These are phyloP conservation scores for apple (Malus domestica) DNA, from an alignment of 306 rosid genomes.

Conservation along the genomic window ASM211411v1 NC_041790.1:8321501-8322000, in stretches of 20 bases:
- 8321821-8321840: too few species aligned
- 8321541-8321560: not conserved
- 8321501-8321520: not conserved
- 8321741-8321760: not conserved
- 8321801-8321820: not conserved
- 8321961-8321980: slow-evolving; percentile 97
- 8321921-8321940: not conserved
- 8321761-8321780: not conserved
- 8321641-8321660: slow-evolving; percentile 98
- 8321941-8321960: slow-evolving; percentile 25
- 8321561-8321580: slow-evolving; percentile 1
- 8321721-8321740: not conserved
- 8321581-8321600: slow-evolving; percentile 89
- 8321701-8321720: not conserved
- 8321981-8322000: slow-evolving; percentile 97
- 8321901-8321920: not conserved
- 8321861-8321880: too few species aligned
- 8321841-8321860: too few species aligned
- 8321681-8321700: slow-evolving; percentile 61
- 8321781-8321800: not conserved
- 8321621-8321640: slow-evolving; percentile 92
- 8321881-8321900: not conserved
- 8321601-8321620: slow-evolving; percentile 97
- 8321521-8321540: not conserved
- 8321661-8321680: slow-evolving; percentile 88